These are phyloP conservation scores for Sporobolus alterniflorus DNA, from an alignment of 202 grass and related monocot genomes.

Conservation along the genomic window DNA sequence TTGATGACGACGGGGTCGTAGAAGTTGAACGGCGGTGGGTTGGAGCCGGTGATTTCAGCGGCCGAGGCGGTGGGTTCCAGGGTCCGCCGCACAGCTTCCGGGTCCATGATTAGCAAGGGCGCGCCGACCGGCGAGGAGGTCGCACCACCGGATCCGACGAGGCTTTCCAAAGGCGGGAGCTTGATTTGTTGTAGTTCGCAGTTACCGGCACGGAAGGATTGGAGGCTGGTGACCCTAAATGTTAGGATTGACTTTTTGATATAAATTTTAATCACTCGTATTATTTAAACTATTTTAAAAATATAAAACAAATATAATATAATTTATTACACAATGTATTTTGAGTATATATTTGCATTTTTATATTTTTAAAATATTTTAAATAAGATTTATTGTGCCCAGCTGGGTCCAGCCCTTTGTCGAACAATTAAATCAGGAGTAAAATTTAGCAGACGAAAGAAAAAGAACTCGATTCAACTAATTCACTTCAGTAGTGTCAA, in stretches of 20 bases:
- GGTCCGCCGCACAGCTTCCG: slow-evolving; percentile 47
- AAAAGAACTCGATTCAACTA: not conserved
- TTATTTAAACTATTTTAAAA: too few species aligned
- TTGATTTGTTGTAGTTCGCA: not conserved
- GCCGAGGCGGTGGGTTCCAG: slow-evolving; percentile 29
- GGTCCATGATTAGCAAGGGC: slow-evolving; percentile 46
- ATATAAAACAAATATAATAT: too few species aligned
- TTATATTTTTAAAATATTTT: too few species aligned
- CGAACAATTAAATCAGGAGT: too few species aligned
- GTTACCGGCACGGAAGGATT: too few species aligned
- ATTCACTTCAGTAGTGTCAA: slow-evolving; percentile 18
- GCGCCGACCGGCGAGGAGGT: slow-evolving; percentile 1
- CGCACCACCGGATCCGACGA: not conserved
- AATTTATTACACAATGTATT: too few species aligned
- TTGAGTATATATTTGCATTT: too few species aligned
- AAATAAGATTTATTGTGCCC: too few species aligned
- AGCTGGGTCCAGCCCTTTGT: too few species aligned
- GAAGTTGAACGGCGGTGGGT: slow-evolving; percentile 18
- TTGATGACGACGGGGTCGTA: slow-evolving; percentile 61
- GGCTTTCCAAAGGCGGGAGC: not conserved
- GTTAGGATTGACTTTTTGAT: too few species aligned
- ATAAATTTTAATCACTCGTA: too few species aligned
- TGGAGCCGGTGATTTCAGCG: slow-evolving; percentile 16
- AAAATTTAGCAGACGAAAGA: not conserved
- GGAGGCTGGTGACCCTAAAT: too few species aligned